phyloP scores from a whole-genome alignment of 164 flowering plant genomes.

The Buxus sempervirens region DNA sequence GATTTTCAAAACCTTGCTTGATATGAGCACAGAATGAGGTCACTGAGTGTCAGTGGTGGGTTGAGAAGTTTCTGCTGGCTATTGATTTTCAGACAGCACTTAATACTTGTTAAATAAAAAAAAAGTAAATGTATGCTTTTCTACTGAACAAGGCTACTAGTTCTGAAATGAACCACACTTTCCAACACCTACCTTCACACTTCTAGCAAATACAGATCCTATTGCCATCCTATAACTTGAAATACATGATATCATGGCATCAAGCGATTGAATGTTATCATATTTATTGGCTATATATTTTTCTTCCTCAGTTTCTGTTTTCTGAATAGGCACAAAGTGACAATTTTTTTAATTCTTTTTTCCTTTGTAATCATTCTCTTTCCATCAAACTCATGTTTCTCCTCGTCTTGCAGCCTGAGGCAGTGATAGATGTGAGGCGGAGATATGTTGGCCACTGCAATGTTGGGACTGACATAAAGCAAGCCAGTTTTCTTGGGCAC shows the following conservation, averaged over 20 bases:
- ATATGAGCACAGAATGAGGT: too few relatives aligned
- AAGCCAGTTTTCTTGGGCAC: conserved; percentile 93
- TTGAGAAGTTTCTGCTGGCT: too few relatives aligned
- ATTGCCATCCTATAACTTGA: too few relatives aligned
- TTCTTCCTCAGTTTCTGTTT: background rate
- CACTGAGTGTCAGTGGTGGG: too few relatives aligned
- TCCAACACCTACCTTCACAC: too few relatives aligned
- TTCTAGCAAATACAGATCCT: too few relatives aligned
- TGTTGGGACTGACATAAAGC: conserved; percentile 95
- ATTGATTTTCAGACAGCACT: too few relatives aligned
- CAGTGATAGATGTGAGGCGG: conserved; percentile 74
- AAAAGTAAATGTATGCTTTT: too few relatives aligned
- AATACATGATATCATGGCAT: background rate
- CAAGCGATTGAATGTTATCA: background rate
- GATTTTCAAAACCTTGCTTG: too few relatives aligned
- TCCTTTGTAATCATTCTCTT: background rate
- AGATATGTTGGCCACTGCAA: conserved; percentile 96
- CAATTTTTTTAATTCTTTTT: background rate
- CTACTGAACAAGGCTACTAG: too few relatives aligned
- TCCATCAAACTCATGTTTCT: conserved; percentile 8
- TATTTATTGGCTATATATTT: background rate
- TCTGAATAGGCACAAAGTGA: background rate
- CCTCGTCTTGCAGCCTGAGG: conserved; percentile 63
- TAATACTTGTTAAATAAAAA: too few relatives aligned
- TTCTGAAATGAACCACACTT: too few relatives aligned